Evolutionary conservation across 1,139 yeast genomes (phyloP), one percentile per base, ranked within the genome.

Genomic region (Blastobotrys malaysiensis): DNA sequence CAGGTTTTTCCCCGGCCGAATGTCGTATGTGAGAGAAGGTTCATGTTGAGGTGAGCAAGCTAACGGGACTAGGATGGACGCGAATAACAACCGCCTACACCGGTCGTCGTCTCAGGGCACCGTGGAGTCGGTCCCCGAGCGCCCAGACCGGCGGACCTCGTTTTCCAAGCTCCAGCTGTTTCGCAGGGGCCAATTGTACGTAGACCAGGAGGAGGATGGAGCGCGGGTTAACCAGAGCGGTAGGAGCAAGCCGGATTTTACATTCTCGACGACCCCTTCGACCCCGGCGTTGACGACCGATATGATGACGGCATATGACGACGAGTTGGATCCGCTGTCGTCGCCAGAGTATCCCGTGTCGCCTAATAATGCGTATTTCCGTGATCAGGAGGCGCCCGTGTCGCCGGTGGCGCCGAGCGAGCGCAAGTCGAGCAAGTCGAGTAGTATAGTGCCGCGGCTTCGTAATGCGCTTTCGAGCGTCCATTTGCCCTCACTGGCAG

Each of bases 381-480:
- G n/a, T n/a, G n/a, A n/a, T n/a, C n/a, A 7, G 5, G 39, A 31
- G 5, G 39, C 11, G 39, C 39, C 39, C 5, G 13, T 16, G 5
- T 20, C 24, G 26, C 46, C 46, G 2, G 46, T 20, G 3, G 46
- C 11, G 16, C 7, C 44, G 3, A 18, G 26, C 19, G 47, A 36
- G 20, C 52, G 54, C 4, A 52, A 52, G 27, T 39, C 43, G 7
- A 51, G 53, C 26, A 48, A 39, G 27, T 20, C 49, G 24, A 44
- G 24, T n/a, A n/a, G n/a, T 3, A 51, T 51, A 11, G 46, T 52
- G 14, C 64, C 63, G 7, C 36, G 62, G 24, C 52, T 62, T 31
- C 44, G 59, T 31, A 56, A 59, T 20, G 65, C 63, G 3, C 45
- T 62, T 16, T 62, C 65, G 26, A 60, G 55, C 49, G 61, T 59